Base-by-base conservation (phyloP, 148 eudicot genomes). In the Camellia sinensis region DNA sequence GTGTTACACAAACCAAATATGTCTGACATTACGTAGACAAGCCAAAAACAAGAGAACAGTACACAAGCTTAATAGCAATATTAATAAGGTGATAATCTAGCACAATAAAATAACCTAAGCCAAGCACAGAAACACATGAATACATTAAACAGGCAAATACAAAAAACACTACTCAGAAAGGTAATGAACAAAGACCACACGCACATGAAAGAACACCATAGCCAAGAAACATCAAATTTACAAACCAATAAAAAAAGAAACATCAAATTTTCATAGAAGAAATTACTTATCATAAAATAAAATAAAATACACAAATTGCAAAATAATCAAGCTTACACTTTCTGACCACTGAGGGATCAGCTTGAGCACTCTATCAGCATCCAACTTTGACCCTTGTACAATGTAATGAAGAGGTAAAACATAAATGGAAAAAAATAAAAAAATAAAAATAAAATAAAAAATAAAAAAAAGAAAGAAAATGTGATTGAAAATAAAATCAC, bases 311-410 rank as follows among this genome's bases (percentile, higher is more conserved):
- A 29, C 60, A 67, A 63, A 21, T 3, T 53, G 41, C 14, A 43
- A 71, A 21, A 52, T 46, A 54, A 57, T 44, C 68, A 76, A 44
- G 70, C 93, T 89, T 84, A 91, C 97, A 78, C 74, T 78, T 74
- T 87, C 81, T 63, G 97, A 84, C 93, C 91, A 93, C 71, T 89
- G 89, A 9, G 92, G 89, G 54, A 91, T 83, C 70, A 91, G 74
- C 88, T 79, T 89, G 77, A 91, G 88, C 74, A 90, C 86, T 68
- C 62, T 86, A 79, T 89, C 89, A 53, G 59, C 71, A 70, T 90
- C 93, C 62, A 87, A 3, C 53, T 84, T 84, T n/a, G 72, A 62
- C 66, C 80, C 82, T 86, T 77, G 85, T 86, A 83, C 52, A 76
- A 68, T 11, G 73, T 63, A 62, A 75, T 65, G 77, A 8, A 29